phyloP scores from a whole-genome alignment of 352 stramenopile genomes.

The Phytopythium vexans region DNA sequence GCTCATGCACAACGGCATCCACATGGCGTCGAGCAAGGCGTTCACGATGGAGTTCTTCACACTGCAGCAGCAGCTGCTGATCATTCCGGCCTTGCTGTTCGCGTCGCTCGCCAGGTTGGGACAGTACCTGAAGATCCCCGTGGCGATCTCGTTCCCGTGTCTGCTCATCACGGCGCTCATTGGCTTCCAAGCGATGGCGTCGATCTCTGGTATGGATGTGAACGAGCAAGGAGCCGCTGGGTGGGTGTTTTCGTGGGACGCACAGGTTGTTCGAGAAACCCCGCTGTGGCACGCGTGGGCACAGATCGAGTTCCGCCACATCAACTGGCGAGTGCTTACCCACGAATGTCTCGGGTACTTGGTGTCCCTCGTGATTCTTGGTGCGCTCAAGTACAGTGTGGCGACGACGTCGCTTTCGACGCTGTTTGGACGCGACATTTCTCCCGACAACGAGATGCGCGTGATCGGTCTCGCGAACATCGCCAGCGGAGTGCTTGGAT shows the following conservation, averaged over 20 bases:
- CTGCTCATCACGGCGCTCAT: constrained; percentile 54
- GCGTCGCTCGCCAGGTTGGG: constrained; percentile 46
- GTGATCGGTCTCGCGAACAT: constrained; percentile 79
- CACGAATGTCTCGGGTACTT: constrained; percentile 61
- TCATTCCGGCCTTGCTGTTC: constrained; percentile 62
- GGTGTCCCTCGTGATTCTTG: constrained; percentile 69
- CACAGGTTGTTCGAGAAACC: constrained; percentile 52
- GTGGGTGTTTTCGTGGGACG: constrained; percentile 73
- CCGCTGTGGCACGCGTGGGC: constrained; percentile 80
- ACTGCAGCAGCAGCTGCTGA: constrained; percentile 42
- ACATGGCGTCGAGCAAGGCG: constrained; percentile 67
- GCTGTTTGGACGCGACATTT: constrained; percentile 76
- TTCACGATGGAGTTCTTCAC: constrained; percentile 57
- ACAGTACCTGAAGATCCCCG: constrained; percentile 57
- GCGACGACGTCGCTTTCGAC: constrained; percentile 77
- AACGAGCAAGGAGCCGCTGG: constrained; percentile 21
- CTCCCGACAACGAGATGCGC: constrained; percentile 74
- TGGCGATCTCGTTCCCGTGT: constrained; percentile 72
- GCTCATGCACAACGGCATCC: constrained; percentile 75
- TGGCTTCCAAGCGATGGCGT: constrained; percentile 53
- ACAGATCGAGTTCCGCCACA: constrained; percentile 54
- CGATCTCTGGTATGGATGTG: constrained; percentile 29
- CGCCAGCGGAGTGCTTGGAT: constrained; percentile 54
- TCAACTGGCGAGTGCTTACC: constrained; percentile 58
- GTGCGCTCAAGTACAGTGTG: constrained; percentile 80